A percentile compares a stretch with the other conserved stretches of the same genome.
Conservation (phyloP, 495 filamentous ascomycete species). For the Cetradonia linearis region DNA sequence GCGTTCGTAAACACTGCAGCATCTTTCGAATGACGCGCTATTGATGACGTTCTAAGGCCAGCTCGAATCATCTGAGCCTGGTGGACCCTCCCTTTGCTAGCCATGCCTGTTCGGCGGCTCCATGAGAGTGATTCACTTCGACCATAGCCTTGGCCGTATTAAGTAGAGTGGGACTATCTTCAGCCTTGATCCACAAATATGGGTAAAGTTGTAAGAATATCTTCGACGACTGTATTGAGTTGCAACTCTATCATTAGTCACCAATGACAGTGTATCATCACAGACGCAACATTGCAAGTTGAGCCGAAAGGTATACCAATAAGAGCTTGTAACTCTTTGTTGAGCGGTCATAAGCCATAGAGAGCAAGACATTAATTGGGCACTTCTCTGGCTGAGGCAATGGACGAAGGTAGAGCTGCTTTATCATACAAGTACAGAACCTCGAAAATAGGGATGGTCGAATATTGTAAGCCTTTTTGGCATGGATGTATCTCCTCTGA, state of each 20-base stretch:
- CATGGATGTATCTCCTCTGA: neutral
- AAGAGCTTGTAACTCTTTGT: neutral
- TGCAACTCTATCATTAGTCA: neutral
- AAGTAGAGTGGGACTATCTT: neutral
- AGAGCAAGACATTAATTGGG: neutral
- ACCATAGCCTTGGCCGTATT: neutral
- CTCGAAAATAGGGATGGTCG: neutral
- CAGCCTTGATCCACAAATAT: conserved; percentile 2
- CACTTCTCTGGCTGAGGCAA: neutral
- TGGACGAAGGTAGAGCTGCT: neutral
- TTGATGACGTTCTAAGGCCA: neutral
- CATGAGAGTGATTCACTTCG: neutral
- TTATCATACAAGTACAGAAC: too few relatives aligned
- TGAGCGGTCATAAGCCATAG: neutral
- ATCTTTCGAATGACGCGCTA: neutral
- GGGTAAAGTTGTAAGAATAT: neutral
- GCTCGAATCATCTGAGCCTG: neutral
- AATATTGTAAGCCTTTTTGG: too few relatives aligned
- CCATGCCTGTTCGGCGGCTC: neutral
- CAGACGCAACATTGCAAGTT: neutral
- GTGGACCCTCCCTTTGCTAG: conserved; percentile 5
- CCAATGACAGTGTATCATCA: neutral
- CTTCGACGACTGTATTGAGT: neutral
- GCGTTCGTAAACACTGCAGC: neutral
- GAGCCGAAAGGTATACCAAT: neutral